phyloP scores from a whole-genome alignment of 331 rosid genomes.

The Ulmus americana region DNA sequence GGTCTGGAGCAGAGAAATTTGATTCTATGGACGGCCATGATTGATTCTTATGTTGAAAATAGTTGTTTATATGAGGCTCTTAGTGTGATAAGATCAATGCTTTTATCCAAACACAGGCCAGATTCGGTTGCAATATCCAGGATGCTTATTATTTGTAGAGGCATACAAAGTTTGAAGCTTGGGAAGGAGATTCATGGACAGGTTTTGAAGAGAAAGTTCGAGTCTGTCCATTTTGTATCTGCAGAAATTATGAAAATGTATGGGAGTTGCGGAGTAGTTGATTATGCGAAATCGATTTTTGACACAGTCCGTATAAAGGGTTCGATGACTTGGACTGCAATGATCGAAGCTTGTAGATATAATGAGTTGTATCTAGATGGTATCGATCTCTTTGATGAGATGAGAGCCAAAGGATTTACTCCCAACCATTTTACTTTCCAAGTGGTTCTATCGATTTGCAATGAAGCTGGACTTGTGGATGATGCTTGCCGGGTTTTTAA shows the following conservation, averaged over 20 bases:
- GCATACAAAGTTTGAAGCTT: slow-evolving; percentile 42
- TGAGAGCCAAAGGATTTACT: slow-evolving; percentile 39
- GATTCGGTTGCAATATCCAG: slow-evolving; percentile 61
- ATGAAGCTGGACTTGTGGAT: slow-evolving; percentile 58
- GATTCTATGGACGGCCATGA: slow-evolving; percentile 77
- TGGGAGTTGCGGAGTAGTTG: slow-evolving; percentile 47
- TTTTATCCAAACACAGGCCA: slow-evolving; percentile 56
- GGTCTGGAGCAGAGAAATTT: slow-evolving; percentile 49
- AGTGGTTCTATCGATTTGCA: slow-evolving; percentile 53
- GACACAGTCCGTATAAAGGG: slow-evolving; percentile 55
- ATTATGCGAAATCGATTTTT: slow-evolving; percentile 46
- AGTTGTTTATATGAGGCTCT: slow-evolving; percentile 41
- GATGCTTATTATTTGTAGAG: slow-evolving; percentile 49
- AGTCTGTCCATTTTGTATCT: slow-evolving; percentile 48
- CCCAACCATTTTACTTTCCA: slow-evolving; percentile 64
- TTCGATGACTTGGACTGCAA: slow-evolving; percentile 80
- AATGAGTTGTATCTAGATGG: slow-evolving; percentile 45
- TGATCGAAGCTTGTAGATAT: slow-evolving; percentile 54
- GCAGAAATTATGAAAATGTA: slow-evolving; percentile 61
- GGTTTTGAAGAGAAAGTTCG: slow-evolving; percentile 47
- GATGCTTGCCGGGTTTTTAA: slow-evolving; percentile 53
- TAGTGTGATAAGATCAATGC: slow-evolving; percentile 56
- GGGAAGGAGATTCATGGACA: slow-evolving; percentile 80
- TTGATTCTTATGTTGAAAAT: slow-evolving; percentile 52
- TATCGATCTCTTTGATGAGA: slow-evolving; percentile 43